Evolutionary conservation across 352 stramenopile species (phyloP).

Genomic region (Phytophthora constricta): DNA sequence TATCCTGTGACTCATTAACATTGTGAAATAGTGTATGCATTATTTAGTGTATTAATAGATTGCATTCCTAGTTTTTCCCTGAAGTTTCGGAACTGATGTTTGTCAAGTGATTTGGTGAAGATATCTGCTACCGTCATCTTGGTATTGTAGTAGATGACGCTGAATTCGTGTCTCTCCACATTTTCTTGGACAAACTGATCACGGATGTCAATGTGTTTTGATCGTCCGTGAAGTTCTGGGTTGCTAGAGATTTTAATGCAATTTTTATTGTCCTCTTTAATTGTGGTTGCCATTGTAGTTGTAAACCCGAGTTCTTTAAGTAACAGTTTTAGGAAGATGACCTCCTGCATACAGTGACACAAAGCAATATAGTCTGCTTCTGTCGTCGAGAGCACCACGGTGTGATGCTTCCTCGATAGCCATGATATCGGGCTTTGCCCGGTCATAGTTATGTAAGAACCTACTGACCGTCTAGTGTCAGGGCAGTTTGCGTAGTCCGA

Average conservation of each 20-base stretch:
- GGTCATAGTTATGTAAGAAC: constrained; percentile 8
- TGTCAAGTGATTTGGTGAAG: constrained; percentile 36
- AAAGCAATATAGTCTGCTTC: not conserved
- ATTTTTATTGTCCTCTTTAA: constrained; percentile 46
- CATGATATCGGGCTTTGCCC: constrained; percentile 10
- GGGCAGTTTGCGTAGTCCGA: constrained; percentile 18
- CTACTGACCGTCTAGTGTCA: constrained; percentile 3
- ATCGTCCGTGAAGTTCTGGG: constrained; percentile 31
- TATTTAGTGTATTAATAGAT: constrained; percentile 3
- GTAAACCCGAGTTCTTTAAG: constrained; percentile 2
- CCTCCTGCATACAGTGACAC: constrained; percentile 3
- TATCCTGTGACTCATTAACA: not conserved
- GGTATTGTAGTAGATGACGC: constrained; percentile 34
- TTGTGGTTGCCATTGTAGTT: constrained; percentile 8
- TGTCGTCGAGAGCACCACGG: constrained; percentile 2
- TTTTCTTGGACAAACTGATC: constrained; percentile 46
- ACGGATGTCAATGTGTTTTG: constrained; percentile 44
- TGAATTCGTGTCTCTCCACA: constrained; percentile 28
- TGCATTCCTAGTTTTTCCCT: constrained; percentile 1
- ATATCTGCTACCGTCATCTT: constrained; percentile 38
- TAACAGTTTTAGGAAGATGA: constrained; percentile 6
- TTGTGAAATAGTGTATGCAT: not conserved
- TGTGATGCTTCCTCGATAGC: constrained; percentile 19
- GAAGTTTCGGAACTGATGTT: constrained; percentile 13
- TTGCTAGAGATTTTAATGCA: constrained; percentile 43